Conservation (phyloP, 345 rosid species). For the Linum lewisii region DNA sequence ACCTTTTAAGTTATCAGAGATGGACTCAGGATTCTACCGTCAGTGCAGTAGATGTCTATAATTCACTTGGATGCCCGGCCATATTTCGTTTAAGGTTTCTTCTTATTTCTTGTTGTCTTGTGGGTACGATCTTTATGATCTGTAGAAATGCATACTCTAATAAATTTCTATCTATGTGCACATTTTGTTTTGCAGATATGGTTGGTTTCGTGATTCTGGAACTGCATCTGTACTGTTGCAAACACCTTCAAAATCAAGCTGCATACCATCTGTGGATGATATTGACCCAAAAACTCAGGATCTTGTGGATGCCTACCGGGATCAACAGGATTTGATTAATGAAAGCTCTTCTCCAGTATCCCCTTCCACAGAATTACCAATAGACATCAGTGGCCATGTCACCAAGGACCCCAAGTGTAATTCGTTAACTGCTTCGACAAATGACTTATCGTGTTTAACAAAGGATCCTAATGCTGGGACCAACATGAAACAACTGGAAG, state of each 20-base stretch:
- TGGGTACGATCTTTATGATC: conserved; percentile 4
- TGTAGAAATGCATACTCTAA: conserved; percentile 6
- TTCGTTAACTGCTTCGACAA: conserved; percentile 22
- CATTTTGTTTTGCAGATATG: conserved; percentile 99
- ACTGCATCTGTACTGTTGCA: conserved; percentile 30
- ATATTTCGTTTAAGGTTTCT: conserved; percentile 84
- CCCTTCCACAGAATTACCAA: conserved; percentile 10
- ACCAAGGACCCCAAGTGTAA: conserved; percentile 15
- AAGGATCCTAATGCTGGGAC: conserved; percentile 22
- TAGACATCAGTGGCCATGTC: conserved; percentile 13
- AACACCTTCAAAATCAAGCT: conserved; percentile 25
- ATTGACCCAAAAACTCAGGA: conserved; percentile 26
- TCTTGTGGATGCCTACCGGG: conserved; percentile 21
- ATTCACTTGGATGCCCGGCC: conserved; percentile 59
- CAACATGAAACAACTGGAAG: conserved; percentile 24
- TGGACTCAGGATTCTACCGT: conserved; percentile 66
- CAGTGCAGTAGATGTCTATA: conserved; percentile 70
- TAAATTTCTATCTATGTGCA: too few species aligned
- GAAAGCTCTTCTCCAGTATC: conserved; percentile 20
- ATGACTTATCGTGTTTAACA: conserved; percentile 19
- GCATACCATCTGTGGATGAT: conserved; percentile 30
- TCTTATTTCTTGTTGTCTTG: conserved; percentile 15
- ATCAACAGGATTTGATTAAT: conserved; percentile 23
- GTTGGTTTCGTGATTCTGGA: conserved; percentile 59
- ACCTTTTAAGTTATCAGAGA: conserved; percentile 40